Evolutionary conservation across 768 basidiomycete genomes (phyloP), one percentile per base, ranked within the genome.

Genomic region (Glaciozyma martinii): DNA sequence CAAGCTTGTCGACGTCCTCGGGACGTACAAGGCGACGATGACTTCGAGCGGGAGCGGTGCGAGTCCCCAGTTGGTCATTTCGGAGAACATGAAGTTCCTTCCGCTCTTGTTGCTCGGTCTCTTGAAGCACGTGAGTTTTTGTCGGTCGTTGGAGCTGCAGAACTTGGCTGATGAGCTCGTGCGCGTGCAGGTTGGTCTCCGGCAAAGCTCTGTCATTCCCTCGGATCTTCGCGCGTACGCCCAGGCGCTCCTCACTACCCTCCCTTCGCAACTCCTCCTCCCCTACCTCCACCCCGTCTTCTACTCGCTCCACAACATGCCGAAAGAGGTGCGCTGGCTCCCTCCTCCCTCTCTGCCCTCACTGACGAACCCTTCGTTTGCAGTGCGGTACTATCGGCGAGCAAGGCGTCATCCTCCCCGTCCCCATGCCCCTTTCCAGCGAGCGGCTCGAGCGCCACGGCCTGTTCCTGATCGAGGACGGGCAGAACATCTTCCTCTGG

Each of bases 401-500:
- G 70, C 76, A 84, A 7, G 94, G 95, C 60, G 81, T 95, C 40
- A 84, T 93, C 68, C 79, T 98, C 76, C 95, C 95, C 1, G 85
- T 86, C 3, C 82, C 89, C 5, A 80, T 95, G 7, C 93, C 94
- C 30, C 83, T 92, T 63, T 93, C 92, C 1, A 91, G 90, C n/a
- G 94, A 98, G 77, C 82, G 91, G 46, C 80, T 99, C 60, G 93
- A 97, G 77, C 81, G 93, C 57, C 92, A 98, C 72, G 95, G 95
- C 63, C 80, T 99, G 61, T 97, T 87, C 84, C 78, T 99, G 67
- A 95, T 99, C 71, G 95, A 98, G 77, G 94, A 98, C 76, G 89
- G 89, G 1, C 95, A 98, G 77, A 93, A 89, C 27, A 89, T 99
- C 74, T 98, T 99, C 85, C 81, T 98, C 56, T 98, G 90, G 87